These are phyloP conservation scores for Scheffersomyces coipomensis DNA, from an alignment of 805 yeast species.

Conservation along the genomic window DNA sequence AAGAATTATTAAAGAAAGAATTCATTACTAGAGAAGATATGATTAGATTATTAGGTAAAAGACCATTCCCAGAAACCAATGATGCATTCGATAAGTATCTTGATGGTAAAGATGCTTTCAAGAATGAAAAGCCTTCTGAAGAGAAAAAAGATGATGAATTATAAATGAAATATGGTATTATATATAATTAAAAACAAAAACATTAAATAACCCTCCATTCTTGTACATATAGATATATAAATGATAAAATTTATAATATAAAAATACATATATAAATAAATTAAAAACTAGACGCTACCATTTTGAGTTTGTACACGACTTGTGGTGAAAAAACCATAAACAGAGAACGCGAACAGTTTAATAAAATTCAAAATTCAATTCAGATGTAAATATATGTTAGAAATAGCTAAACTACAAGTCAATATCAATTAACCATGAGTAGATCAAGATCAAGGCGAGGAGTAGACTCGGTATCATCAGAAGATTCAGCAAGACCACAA, in stretches of 20 bases:
- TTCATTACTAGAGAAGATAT: conserved; percentile 92
- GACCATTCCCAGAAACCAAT: conserved; percentile 88
- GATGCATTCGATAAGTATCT: conserved; percentile 86
- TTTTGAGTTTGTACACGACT: too few species aligned
- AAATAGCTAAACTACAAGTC: too few species aligned
- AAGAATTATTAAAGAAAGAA: conserved; percentile 81
- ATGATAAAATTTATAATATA: not conserved
- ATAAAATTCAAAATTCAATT: too few species aligned
- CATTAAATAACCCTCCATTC: not conserved
- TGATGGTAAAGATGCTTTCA: conserved; percentile 45
- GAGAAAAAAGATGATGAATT: conserved; percentile 24
- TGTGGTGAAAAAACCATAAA: too few species aligned
- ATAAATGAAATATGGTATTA: conserved; percentile 2
- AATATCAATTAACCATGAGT: too few species aligned
- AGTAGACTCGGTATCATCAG: conserved; percentile 11
- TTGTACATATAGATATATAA: not conserved
- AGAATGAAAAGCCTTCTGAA: conserved; percentile 26
- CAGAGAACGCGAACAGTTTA: too few species aligned
- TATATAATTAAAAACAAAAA: conserved; percentile 2
- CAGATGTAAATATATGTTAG: too few species aligned
- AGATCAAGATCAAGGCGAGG: conserved; percentile 15
- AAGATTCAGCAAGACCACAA: conserved; percentile 2
- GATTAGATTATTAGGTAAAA: conserved; percentile 82
- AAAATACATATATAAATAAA: not conserved
- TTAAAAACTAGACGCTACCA: too few species aligned